Evolutionary conservation across 2,329 filamentous ascomycete genomes (phyloP).

Genomic region (Colletotrichum musicola): DNA sequence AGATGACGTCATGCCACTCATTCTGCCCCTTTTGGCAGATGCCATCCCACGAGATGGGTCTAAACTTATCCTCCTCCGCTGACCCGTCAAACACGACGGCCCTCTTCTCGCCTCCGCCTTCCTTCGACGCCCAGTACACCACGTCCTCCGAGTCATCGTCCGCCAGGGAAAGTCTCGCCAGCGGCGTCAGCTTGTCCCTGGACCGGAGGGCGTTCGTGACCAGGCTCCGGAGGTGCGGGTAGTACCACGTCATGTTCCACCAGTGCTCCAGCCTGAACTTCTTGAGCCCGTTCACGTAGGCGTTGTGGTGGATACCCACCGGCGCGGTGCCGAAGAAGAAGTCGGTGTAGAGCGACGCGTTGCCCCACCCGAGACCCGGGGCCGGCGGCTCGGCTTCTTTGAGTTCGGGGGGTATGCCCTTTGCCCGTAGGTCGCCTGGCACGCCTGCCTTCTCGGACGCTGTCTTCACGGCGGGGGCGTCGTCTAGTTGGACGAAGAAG

Average conservation of each 20-base stretch:
- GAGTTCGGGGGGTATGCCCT: slow-evolving; percentile 46
- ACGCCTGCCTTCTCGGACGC: slow-evolving; percentile 49
- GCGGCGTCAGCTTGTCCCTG: slow-evolving; percentile 37
- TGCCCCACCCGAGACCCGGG: slow-evolving; percentile 45
- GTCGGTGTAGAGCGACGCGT: slow-evolving; percentile 51
- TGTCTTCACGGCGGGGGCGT: slow-evolving; percentile 41
- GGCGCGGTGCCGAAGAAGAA: slow-evolving; percentile 52
- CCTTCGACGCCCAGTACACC: slow-evolving; percentile 44
- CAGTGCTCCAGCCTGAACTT: slow-evolving; percentile 48
- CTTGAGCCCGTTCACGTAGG: slow-evolving; percentile 50
- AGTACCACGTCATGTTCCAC: slow-evolving; percentile 54
- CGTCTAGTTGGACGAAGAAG: slow-evolving; percentile 47
- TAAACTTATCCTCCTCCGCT: slow-evolving; percentile 39
- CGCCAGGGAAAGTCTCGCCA: slow-evolving; percentile 40
- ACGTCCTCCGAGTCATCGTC: slow-evolving; percentile 29
- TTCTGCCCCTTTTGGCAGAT: slow-evolving; percentile 48
- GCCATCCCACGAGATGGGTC: slow-evolving; percentile 47
- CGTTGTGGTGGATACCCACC: slow-evolving; percentile 54
- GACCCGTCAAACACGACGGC: slow-evolving; percentile 44
- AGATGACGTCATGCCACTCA: slow-evolving; percentile 50
- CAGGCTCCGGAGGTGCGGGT: slow-evolving; percentile 48
- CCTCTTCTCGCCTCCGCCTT: slow-evolving; percentile 32
- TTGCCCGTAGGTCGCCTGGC: slow-evolving; percentile 45
- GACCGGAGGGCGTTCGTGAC: slow-evolving; percentile 44
- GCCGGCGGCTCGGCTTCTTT: slow-evolving; percentile 35